phyloP scores from a whole-genome alignment of 2,329 filamentous ascomycete genomes.

The Trichoderma koningii region DNA sequence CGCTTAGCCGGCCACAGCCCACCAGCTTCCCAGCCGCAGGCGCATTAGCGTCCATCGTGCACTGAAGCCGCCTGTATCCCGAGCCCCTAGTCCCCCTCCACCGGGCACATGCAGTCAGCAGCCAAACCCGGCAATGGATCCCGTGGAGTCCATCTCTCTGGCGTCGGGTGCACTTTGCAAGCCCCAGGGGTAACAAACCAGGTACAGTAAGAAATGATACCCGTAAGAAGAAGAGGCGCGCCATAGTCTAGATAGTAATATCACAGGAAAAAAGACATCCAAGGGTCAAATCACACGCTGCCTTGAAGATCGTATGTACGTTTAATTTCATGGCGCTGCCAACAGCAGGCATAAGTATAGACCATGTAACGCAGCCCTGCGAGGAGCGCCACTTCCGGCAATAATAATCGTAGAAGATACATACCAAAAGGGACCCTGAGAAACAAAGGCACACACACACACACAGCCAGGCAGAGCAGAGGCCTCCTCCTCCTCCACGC shows the following conservation, averaged over 20 bases:
- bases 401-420: neutral
- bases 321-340: neutral
- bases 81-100: neutral
- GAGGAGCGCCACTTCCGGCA: neutral
- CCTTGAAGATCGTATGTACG: too few relatives aligned
- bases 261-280: too few relatives aligned
- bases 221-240: neutral
- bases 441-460: too few relatives aligned
- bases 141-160: too few relatives aligned
- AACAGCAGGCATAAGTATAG: neutral
- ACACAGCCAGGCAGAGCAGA: constrained; percentile 3
- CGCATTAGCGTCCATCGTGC: constrained; percentile 14
- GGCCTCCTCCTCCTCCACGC: constrained; percentile 6
- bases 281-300: neutral
- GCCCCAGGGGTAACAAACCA: too few relatives aligned
- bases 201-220: too few relatives aligned
- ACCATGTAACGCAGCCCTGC: neutral
- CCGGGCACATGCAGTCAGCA: neutral
- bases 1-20: constrained; percentile 7
- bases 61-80: constrained; percentile 2
- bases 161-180: too few relatives aligned
- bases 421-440: too few relatives aligned
- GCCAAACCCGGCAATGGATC: too few relatives aligned
- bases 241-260: too few relatives aligned
- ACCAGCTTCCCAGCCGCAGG: neutral